Conservation (phyloP, 805 yeast genomes). For the Pichia exigua region DNA sequence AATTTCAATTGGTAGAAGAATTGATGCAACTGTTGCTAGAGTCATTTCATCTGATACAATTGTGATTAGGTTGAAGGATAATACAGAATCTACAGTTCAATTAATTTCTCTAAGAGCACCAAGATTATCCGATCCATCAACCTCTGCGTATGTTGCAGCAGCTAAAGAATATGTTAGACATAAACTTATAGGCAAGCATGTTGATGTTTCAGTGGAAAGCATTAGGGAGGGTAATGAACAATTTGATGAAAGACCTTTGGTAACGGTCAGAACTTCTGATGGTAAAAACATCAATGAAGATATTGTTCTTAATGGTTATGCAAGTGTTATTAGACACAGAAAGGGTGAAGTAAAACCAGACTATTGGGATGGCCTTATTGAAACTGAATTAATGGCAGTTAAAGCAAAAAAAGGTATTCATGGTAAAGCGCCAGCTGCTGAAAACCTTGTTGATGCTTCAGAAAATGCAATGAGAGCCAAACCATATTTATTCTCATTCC, state of each 20-base stretch:
- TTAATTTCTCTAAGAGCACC: slow-evolving; percentile 74
- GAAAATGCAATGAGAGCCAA: slow-evolving; percentile 66
- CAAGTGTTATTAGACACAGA: slow-evolving; percentile 71
- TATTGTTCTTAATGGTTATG: slow-evolving; percentile 60
- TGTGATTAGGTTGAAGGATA: slow-evolving; percentile 42
- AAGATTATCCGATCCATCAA: slow-evolving; percentile 48
- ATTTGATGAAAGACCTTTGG: slow-evolving; percentile 60
- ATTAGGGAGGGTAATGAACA: slow-evolving; percentile 53
- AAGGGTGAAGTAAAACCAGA: slow-evolving; percentile 64
- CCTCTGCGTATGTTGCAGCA: slow-evolving; percentile 48
- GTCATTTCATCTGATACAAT: slow-evolving; percentile 65
- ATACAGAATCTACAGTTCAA: slow-evolving; percentile 57
- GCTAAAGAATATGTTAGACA: slow-evolving; percentile 74
- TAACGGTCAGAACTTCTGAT: slow-evolving; percentile 42
- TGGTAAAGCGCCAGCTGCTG: slow-evolving; percentile 49
- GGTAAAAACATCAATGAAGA: slow-evolving; percentile 53
- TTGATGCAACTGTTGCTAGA: slow-evolving; percentile 49
- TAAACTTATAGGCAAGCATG: slow-evolving; percentile 62
- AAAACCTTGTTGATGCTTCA: slow-evolving; percentile 70
- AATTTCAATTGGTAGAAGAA: slow-evolving; percentile 37
- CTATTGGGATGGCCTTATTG: slow-evolving; percentile 71
- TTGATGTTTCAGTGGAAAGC: slow-evolving; percentile 54
- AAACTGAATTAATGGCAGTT: slow-evolving; percentile 55
- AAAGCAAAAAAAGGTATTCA: slow-evolving; percentile 55
- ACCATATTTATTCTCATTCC: slow-evolving; percentile 62